Conservation (phyloP, 495 filamentous ascomycete species). For the Lasiosphaeris hirsuta region DNA sequence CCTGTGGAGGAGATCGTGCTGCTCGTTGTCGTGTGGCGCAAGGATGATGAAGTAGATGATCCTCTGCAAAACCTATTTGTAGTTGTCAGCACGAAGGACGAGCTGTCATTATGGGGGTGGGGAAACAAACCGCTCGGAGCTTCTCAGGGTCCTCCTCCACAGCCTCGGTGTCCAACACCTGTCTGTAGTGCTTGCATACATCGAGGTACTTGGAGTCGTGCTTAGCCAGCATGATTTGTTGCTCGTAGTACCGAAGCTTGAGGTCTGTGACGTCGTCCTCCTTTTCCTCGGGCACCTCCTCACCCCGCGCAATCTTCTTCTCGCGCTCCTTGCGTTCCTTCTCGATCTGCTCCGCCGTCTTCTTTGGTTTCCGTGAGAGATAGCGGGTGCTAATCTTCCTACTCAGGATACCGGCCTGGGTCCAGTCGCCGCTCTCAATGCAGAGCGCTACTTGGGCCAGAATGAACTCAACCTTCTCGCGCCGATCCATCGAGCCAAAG, state of each 20-base stretch:
- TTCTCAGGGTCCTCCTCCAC: constrained; percentile 85
- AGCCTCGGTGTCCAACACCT: constrained; percentile 91
- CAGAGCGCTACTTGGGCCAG: constrained; percentile 91
- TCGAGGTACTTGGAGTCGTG: constrained; percentile 97
- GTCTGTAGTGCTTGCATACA: constrained; percentile 93
- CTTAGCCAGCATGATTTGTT: constrained; percentile 90
- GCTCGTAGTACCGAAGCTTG: constrained; percentile 93
- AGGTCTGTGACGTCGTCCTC: constrained; percentile 93
- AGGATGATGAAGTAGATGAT: constrained; percentile 98
- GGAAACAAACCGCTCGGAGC: constrained; percentile 69
- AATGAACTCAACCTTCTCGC: constrained; percentile 98
- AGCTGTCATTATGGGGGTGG: neutral
- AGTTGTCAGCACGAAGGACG: constrained; percentile 28
- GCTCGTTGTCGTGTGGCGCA: constrained; percentile 96
- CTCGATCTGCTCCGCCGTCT: constrained; percentile 79
- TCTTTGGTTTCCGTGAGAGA: constrained; percentile 83
- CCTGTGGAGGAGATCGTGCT: constrained; percentile 94
- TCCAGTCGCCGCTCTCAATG: constrained; percentile 95
- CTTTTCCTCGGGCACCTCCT: constrained; percentile 70
- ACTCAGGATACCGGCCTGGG: constrained; percentile 87
- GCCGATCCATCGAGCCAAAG: constrained; percentile 93
- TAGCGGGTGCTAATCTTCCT: constrained; percentile 96
- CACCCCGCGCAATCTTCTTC: constrained; percentile 71
- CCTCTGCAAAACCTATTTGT: constrained; percentile 70
- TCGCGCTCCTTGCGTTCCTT: constrained; percentile 82